Percentiles rank a stretch among this genome's conserved stretches.
These are phyloP conservation scores for Nicotiana rustica DNA, from an alignment of 305 asterid genomes.

Conservation along the genomic window DNA sequence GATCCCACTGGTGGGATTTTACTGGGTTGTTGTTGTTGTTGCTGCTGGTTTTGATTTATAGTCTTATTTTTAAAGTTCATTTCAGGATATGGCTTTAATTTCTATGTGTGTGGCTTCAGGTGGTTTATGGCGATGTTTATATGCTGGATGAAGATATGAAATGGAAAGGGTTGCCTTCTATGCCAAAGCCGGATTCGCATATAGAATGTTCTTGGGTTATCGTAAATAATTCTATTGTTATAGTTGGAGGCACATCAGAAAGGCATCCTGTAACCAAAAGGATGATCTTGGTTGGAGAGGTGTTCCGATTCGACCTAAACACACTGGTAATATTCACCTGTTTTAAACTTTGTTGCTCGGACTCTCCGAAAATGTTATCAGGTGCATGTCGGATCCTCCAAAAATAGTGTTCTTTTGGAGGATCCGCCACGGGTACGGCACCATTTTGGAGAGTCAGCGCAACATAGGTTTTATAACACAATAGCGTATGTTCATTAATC, in stretches of 20 bases:
- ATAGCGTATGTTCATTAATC: not conserved
- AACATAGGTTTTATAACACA: too few species aligned
- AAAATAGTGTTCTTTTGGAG: too few species aligned
- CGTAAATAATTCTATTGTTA: constrained; percentile 62
- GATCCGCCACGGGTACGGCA: too few species aligned
- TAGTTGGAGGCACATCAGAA: constrained; percentile 80
- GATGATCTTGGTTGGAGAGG: constrained; percentile 85
- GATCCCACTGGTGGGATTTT: too few species aligned
- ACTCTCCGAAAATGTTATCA: too few species aligned
- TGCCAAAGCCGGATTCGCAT: constrained; percentile 81
- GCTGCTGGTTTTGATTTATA: not conserved
- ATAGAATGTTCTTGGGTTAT: constrained; percentile 74
- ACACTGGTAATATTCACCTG: constrained; percentile 49
- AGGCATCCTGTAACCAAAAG: constrained; percentile 72
- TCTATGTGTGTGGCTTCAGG: constrained; percentile 45
- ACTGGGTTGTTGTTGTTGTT: too few species aligned
- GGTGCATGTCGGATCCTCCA: too few species aligned
- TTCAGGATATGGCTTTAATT: not conserved
- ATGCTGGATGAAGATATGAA: constrained; percentile 65
- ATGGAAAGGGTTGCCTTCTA: constrained; percentile 63
- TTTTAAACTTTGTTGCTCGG: not conserved
- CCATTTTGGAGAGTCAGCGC: too few species aligned
- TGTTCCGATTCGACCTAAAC: constrained; percentile 61
- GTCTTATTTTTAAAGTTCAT: not conserved
- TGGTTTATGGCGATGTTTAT: constrained; percentile 76